Evolutionary conservation across 768 basidiomycete genomes (phyloP).

Genomic region (Tremella mesenterica): DNA sequence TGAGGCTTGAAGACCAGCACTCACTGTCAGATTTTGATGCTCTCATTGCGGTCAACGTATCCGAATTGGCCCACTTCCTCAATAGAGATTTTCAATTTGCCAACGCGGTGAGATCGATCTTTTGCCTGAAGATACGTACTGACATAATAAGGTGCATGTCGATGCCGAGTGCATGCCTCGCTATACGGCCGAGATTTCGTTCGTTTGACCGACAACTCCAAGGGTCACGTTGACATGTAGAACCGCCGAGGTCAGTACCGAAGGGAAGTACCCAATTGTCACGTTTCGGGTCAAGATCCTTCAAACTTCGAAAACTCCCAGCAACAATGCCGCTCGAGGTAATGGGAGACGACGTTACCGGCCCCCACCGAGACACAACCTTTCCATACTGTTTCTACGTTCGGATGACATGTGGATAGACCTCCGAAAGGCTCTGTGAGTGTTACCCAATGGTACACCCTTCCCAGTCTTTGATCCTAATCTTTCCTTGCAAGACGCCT

Average conservation of each 20-base stretch:
- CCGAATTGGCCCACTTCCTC: constrained; percentile 24
- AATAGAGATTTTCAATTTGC: constrained; percentile 13
- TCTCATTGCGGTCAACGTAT: no score
- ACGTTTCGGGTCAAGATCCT: constrained; percentile 51
- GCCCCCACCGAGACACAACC: neutral
- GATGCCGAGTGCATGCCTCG: constrained; percentile 4
- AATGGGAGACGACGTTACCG: neutral
- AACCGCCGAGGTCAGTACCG: constrained; percentile 47
- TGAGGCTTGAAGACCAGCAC: neutral
- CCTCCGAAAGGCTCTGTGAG: constrained; percentile 68
- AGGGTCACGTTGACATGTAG: neutral
- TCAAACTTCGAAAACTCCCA: neutral
- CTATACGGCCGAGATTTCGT: constrained; percentile 5
- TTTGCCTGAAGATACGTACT: no score
- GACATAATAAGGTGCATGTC: constrained; percentile 11
- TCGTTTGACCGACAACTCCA: neutral
- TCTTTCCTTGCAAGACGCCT: no score
- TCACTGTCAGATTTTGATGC: no score
- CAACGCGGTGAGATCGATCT: no score
- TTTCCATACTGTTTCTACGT: constrained; percentile 51
- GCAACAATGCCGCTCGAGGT: constrained; percentile 29
- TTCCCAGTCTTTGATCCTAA: no score
- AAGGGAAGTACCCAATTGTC: constrained; percentile 61
- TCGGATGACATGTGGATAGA: constrained; percentile 62
- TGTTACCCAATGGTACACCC: no score